Percentiles rank a stretch among this genome's conserved stretches.
Evolutionary conservation across 1,284 basidiomycete species (phyloP).

Genomic region (Peniophora sp.): DNA sequence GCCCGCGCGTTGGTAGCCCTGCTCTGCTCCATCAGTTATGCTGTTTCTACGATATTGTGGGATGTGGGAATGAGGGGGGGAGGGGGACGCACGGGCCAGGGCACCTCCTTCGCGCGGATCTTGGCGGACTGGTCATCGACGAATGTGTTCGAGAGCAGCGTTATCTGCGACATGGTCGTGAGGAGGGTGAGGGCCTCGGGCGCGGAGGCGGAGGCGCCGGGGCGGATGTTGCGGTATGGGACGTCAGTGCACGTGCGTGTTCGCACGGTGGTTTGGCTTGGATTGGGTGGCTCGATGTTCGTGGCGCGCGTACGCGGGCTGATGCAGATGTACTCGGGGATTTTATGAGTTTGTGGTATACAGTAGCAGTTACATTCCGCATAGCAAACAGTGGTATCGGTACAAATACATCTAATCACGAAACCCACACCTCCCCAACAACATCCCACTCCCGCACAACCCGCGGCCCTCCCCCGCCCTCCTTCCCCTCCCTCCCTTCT

Average conservation of each 20-base stretch:
- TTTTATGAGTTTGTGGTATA: too few relatives aligned
- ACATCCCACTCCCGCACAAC: slow-evolving; percentile 62
- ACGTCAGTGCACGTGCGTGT: slow-evolving; percentile 7
- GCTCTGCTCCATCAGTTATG: slow-evolving; percentile 9
- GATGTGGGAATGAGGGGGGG: neutral
- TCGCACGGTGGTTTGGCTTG: too few relatives aligned
- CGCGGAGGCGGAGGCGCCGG: slow-evolving; percentile 12
- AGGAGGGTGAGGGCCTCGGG: slow-evolving; percentile 9
- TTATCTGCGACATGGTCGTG: slow-evolving; percentile 56
- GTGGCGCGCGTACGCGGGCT: slow-evolving; percentile 14
- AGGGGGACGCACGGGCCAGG: slow-evolving; percentile 77
- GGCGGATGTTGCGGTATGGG: neutral
- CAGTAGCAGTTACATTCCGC: too few relatives aligned
- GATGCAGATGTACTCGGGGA: too few relatives aligned
- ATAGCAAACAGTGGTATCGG: too few relatives aligned
- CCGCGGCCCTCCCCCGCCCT: slow-evolving; percentile 21
- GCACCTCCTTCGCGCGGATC: slow-evolving; percentile 85
- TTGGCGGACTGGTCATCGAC: slow-evolving; percentile 84
- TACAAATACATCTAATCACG: slow-evolving; percentile 12
- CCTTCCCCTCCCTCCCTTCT: slow-evolving; percentile 18
- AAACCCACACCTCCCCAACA: slow-evolving; percentile 61
- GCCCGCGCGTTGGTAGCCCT: slow-evolving; percentile 94
- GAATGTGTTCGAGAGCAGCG: slow-evolving; percentile 81
- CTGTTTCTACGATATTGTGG: neutral
- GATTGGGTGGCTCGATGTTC: slow-evolving; percentile 24